Conservation (phyloP, 306 rosid genomes). For the Glycine soja region DNA sequence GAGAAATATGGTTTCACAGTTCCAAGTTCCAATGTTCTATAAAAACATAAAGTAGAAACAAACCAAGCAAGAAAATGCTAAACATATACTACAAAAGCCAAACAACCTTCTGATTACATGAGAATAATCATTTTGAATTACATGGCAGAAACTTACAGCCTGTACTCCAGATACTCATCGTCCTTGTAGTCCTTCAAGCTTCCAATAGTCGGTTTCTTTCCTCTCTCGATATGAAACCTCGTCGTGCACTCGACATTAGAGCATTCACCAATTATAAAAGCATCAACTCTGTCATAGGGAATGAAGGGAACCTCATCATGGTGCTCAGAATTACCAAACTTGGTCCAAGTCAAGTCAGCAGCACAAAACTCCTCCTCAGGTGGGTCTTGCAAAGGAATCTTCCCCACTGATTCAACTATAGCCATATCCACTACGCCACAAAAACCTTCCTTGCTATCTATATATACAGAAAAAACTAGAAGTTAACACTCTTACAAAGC, state of each 20-base stretch:
- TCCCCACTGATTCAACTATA: conserved; percentile 69
- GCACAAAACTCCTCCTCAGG: conserved; percentile 79
- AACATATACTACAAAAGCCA: background rate
- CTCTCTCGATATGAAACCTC: conserved; percentile 86
- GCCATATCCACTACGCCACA: conserved; percentile 52
- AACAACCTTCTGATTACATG: conserved; percentile 15
- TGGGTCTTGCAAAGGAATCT: conserved; percentile 90
- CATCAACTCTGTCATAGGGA: conserved; percentile 88
- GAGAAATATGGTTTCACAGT: background rate
- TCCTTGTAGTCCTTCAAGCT: conserved; percentile 86
- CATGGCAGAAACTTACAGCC: conserved; percentile 67
- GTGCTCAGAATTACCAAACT: conserved; percentile 78
- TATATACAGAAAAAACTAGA: background rate
- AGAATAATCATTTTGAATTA: conserved; percentile 14
- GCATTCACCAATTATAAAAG: conserved; percentile 89
- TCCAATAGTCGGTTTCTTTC: conserved; percentile 74
- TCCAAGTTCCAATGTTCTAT: background rate
- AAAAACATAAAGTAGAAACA: background rate
- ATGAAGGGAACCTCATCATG: conserved; percentile 89
- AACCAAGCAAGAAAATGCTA: conserved; percentile 7
- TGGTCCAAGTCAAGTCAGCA: conserved; percentile 84
- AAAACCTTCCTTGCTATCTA: background rate
- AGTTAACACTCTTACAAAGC: too few species aligned
- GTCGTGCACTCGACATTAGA: conserved; percentile 84
- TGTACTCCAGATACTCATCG: conserved; percentile 91